Percentiles rank a stretch among this genome's conserved stretches.
Conservation (phyloP, 352 stramenopile species). For the Pythium brachiatum region DNA sequence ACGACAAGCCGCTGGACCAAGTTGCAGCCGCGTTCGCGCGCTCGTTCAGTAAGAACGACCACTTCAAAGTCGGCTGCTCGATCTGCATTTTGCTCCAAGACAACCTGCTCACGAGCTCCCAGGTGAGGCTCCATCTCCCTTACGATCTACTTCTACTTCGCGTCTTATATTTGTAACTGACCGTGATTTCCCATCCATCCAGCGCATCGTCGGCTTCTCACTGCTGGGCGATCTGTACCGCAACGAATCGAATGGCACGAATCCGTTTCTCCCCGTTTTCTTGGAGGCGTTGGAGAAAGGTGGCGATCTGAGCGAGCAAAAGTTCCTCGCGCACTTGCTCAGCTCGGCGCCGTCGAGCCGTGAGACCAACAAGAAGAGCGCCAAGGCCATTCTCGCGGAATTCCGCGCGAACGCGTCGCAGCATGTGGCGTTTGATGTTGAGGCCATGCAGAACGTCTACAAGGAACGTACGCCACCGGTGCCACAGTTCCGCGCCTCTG, state of each 20-base stretch:
- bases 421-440: conserved; percentile 57
- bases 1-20: conserved; percentile 81
- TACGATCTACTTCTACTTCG: not conserved
- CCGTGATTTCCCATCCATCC: too few relatives aligned
- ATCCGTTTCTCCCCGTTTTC: conserved; percentile 88
- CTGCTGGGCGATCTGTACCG: conserved; percentile 85
- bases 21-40: conserved; percentile 64
- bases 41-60: conserved; percentile 87
- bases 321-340: conserved; percentile 74
- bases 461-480: conserved; percentile 70
- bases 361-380: conserved; percentile 76
- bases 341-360: conserved; percentile 39
- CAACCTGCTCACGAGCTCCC: conserved; percentile 88
- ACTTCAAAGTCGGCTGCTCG: conserved; percentile 90
- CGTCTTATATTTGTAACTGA: too few relatives aligned
- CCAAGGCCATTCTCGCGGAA: conserved; percentile 65
- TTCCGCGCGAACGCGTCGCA: conserved; percentile 52
- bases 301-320: conserved; percentile 72
- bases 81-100: conserved; percentile 89
- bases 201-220: conserved; percentile 84
- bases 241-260: conserved; percentile 69
- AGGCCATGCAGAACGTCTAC: conserved; percentile 64
- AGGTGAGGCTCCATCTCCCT: conserved; percentile 45
- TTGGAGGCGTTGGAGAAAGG: conserved; percentile 76
- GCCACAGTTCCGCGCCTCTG: conserved; percentile 71